phyloP scores from a whole-genome alignment of 1,284 basidiomycete species.

The Cryptococcus maquisensis region DNA sequence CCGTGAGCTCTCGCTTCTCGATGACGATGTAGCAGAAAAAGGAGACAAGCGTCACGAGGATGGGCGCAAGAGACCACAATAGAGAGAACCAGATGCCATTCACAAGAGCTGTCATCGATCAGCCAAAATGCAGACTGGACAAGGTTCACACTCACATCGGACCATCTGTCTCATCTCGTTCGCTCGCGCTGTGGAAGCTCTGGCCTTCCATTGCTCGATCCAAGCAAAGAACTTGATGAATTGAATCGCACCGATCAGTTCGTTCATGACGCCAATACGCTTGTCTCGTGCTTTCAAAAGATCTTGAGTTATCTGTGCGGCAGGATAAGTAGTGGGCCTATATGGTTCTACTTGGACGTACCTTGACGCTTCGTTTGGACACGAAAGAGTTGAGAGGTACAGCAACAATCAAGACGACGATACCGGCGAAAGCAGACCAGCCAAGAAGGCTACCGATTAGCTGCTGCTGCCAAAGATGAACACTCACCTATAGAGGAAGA shows the following conservation, averaged over 20 bases:
- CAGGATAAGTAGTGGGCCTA: conserved; percentile 4
- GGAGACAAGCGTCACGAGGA: conserved; percentile 46
- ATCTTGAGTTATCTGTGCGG: conserved; percentile 63
- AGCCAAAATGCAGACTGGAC: neutral
- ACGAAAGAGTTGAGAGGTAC: conserved; percentile 56
- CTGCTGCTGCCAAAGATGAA: neutral
- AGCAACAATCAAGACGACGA: conserved; percentile 66
- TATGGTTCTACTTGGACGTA: conserved; percentile 36
- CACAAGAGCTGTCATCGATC: conserved; percentile 24
- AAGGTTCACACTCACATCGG: conserved; percentile 22
- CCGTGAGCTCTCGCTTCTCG: conserved; percentile 46
- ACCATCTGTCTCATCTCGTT: conserved; percentile 41
- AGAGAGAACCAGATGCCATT: conserved; percentile 34
- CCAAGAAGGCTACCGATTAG: conserved; percentile 63
- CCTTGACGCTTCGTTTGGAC: conserved; percentile 58
- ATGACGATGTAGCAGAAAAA: conserved; percentile 49
- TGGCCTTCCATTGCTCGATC: conserved; percentile 46
- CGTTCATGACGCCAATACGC: conserved; percentile 78
- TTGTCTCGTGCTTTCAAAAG: conserved; percentile 70
- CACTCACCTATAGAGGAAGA: conserved; percentile 73
- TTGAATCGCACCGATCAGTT: conserved; percentile 64
- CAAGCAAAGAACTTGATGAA: conserved; percentile 49
- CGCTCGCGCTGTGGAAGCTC: conserved; percentile 40
- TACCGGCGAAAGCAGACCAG: conserved; percentile 76
- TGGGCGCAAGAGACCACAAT: conserved; percentile 40